phyloP scores from a whole-genome alignment of 345 rosid genomes.

The Eucalyptus erythrocorys region DNA sequence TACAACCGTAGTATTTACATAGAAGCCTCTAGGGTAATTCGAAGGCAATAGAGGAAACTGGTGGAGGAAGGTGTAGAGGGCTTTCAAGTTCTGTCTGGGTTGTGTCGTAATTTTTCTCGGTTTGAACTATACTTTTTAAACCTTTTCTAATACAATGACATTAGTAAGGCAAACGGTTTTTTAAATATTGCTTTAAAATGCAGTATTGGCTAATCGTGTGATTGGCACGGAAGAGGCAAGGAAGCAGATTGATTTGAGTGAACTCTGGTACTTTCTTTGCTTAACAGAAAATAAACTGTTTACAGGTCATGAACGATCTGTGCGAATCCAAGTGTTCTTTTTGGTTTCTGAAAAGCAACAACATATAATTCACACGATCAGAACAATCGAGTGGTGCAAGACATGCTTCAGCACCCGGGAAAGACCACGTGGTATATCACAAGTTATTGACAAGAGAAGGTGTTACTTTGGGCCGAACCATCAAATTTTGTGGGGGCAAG shows the following conservation, averaged over 20 bases:
- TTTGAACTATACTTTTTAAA: too few relatives aligned
- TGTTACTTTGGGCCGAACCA: too few relatives aligned
- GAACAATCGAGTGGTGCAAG: not conserved
- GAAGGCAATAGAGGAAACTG: not conserved
- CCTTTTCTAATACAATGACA: not conserved
- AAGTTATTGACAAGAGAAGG: not conserved
- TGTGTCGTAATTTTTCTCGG: not conserved
- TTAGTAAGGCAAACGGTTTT: not conserved
- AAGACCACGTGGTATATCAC: not conserved
- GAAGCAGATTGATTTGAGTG: not conserved
- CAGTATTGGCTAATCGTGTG: not conserved
- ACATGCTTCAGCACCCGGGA: not conserved
- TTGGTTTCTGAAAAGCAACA: conserved; percentile 45
- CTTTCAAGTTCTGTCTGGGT: not conserved
- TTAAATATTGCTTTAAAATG: not conserved
- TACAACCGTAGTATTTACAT: too few relatives aligned
- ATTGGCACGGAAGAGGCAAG: not conserved
- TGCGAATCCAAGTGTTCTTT: conserved; percentile 44
- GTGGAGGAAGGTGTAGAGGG: not conserved
- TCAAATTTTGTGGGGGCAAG: too few relatives aligned
- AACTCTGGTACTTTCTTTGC: not conserved
- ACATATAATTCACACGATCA: not conserved
- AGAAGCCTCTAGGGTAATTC: too few relatives aligned
- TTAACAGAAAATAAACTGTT: not conserved
- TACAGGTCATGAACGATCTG: conserved; percentile 49